Base-by-base conservation (phyloP, 106 monocot species). In the Dioscorea alata region DNA sequence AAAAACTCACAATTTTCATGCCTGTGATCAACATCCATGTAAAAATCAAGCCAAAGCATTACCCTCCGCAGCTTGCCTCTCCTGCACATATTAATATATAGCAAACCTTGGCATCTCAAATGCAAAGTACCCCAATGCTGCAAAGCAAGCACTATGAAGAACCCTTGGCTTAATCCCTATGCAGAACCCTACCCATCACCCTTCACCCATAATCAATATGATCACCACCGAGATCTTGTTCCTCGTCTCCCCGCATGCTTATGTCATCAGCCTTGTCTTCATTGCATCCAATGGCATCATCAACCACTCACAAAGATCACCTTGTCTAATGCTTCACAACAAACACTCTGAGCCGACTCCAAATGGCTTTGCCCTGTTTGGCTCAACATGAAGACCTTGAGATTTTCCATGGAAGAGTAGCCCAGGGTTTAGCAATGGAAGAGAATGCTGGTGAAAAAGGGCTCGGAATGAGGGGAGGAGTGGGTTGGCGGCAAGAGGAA, bases 401-500 rank as follows among this genome's bases (percentile, higher is more conserved):
- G 64, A 76, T 99, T 93, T 76, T 99, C 99, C 57, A 99, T 93
- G 4, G 99, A 99, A 12, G 99, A 99, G 74, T 99, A 99, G 72
- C 90, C 90, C 19, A 99, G 68, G n/a, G n/a, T n/a, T n/a, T n/a
- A n/a, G n/a, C n/a, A n/a, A n/a, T n/a, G n/a, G n/a, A n/a, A n/a
- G n/a, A n/a, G n/a, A n/a, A n/a, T n/a, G n/a, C n/a, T n/a, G n/a
- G n/a, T n/a, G n/a, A n/a, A n/a, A n/a, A n/a, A n/a, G n/a, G n/a
- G n/a, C n/a, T n/a, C n/a, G n/a, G n/a, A n/a, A n/a, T n/a, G n/a
- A n/a, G n/a, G n/a, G n/a, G n/a, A n/a, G n/a, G n/a, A n/a, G n/a
- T n/a, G n/a, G n/a, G n/a, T n/a, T n/a, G n/a, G n/a, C n/a, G n/a
- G n/a, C n/a, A n/a, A n/a, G n/a, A n/a, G n/a, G n/a, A n/a, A n/a